phyloP scores from a whole-genome alignment of 1,284 basidiomycete species.

The Ganoderma multipileum region DNA sequence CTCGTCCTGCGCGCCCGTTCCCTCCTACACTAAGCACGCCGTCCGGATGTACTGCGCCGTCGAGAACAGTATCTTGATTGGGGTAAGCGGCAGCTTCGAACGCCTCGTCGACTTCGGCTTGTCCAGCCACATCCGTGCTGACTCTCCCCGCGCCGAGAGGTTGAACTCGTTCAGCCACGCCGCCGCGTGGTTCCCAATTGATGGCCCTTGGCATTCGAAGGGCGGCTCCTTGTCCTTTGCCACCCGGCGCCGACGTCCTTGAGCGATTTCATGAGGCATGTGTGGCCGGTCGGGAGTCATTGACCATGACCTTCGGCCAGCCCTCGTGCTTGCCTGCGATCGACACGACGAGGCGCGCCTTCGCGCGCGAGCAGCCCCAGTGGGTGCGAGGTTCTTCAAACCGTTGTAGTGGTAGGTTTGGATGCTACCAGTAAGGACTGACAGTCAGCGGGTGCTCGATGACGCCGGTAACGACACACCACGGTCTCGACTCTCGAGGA shows the following conservation, averaged over 20 bases:
- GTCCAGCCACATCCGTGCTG: slow-evolving; percentile 73
- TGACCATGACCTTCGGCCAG: slow-evolving; percentile 66
- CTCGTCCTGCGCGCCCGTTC: slow-evolving; percentile 41
- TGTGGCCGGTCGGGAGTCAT: slow-evolving; percentile 72
- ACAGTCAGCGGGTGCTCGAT: too few species aligned
- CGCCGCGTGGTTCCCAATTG: slow-evolving; percentile 75
- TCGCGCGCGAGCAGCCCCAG: slow-evolving; percentile 80
- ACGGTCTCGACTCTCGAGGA: slow-evolving; percentile 63
- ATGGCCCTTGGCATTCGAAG: slow-evolving; percentile 83
- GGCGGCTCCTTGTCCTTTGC: slow-evolving; percentile 55
- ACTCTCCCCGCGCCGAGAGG: slow-evolving; percentile 70
- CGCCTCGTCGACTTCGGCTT: slow-evolving; percentile 58
- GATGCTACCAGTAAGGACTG: too few species aligned
- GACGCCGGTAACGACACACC: too few species aligned
- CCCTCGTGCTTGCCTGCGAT: slow-evolving; percentile 78
- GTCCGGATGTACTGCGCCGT: slow-evolving; percentile 64
- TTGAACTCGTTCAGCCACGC: slow-evolving; percentile 84
- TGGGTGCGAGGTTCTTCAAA: slow-evolving; percentile 66
- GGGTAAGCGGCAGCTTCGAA: slow-evolving; percentile 64
- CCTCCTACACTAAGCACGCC: slow-evolving; percentile 65
- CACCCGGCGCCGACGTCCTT: slow-evolving; percentile 60
- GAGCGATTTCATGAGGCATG: slow-evolving; percentile 73
- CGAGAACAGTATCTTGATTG: slow-evolving; percentile 75
- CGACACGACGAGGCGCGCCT: slow-evolving; percentile 69
- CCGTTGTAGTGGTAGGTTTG: slow-evolving; percentile 52